Evolutionary conservation across 139 green algal genomes (phyloP).

Genomic region (Eudorina sp.): DNA sequence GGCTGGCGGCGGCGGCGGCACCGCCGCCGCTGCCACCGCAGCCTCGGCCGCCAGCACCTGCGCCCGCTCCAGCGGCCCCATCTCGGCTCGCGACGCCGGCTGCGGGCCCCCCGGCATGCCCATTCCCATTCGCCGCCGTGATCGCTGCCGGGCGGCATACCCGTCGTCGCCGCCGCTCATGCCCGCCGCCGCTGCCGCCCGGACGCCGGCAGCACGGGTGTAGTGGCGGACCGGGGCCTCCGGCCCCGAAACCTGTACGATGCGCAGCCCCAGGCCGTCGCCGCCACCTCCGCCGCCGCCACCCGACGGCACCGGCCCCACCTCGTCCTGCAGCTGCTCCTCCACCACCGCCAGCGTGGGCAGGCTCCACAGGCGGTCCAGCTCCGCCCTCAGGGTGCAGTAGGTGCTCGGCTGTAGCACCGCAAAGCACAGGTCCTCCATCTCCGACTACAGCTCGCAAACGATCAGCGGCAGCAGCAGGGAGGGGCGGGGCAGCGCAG

Average conservation of each 20-base stretch:
- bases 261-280: constrained; percentile 27
- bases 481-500: too few relatives aligned
- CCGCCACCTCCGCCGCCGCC: not conserved
- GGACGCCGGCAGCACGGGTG: constrained; percentile 20
- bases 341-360: constrained; percentile 49
- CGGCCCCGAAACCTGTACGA: constrained; percentile 26
- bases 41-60: not conserved
- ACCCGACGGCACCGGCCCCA: not conserved
- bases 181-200: not conserved
- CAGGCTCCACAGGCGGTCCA: constrained; percentile 60
- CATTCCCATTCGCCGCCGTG: not conserved
- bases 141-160: not conserved
- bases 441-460: constrained; percentile 79
- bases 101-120: not conserved
- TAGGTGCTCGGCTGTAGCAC: constrained; percentile 84
- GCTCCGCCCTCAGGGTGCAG: constrained; percentile 64
- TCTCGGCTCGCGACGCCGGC: not conserved
- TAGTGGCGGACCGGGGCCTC: constrained; percentile 24
- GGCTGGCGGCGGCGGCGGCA: not conserved
- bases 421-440: constrained; percentile 98
- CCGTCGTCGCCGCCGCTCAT: not conserved
- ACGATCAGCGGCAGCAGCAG: not conserved
- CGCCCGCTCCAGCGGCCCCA: not conserved
- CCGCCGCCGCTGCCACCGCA: constrained; percentile 9
- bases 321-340: constrained; percentile 41